Percentiles rank a stretch among this genome's conserved stretches.
Evolutionary conservation across 176 grass and related monocot species (phyloP).

Genomic region (Sorghum bicolor): DNA sequence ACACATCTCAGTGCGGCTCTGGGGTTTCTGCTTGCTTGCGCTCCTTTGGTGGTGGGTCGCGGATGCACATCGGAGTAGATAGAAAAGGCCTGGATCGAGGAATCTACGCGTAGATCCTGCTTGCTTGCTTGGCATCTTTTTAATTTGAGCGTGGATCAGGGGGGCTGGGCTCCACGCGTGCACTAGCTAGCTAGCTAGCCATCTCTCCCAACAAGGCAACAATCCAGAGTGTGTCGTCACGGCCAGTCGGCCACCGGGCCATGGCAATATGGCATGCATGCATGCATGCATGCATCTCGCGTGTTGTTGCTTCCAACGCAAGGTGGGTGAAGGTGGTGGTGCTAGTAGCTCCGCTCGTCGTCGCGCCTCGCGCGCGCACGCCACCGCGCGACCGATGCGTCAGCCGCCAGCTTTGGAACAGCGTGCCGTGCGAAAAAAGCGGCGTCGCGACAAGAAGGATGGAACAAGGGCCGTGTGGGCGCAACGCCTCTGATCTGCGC

Average conservation of each 20-base stretch:
- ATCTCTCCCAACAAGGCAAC: too few species aligned
- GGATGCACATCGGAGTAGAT: not conserved
- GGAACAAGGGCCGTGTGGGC: not conserved
- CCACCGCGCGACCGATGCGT: not conserved
- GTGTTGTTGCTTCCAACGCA: not conserved
- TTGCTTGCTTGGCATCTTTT: too few species aligned
- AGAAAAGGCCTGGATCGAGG: not conserved
- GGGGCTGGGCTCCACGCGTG: too few species aligned
- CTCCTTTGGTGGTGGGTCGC: not conserved
- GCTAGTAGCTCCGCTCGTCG: not conserved
- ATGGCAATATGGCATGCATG: too few species aligned
- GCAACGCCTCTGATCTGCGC: not conserved
- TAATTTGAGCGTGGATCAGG: too few species aligned
- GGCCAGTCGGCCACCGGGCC: too few species aligned
- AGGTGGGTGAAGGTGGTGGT: not conserved
- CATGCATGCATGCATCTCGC: not conserved
- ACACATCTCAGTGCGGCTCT: too few species aligned
- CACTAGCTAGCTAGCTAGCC: too few species aligned
- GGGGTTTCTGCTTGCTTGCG: too few species aligned
- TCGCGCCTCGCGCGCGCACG: too few species aligned
- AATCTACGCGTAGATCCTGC: not conserved
- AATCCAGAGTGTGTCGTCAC: too few species aligned
- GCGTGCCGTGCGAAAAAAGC: conserved; percentile 8
- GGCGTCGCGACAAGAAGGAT: conserved; percentile 38
- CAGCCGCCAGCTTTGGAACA: conserved; percentile 6